phyloP scores from a whole-genome alignment of 441 rosid genomes.

The California macrophylla region DNA sequence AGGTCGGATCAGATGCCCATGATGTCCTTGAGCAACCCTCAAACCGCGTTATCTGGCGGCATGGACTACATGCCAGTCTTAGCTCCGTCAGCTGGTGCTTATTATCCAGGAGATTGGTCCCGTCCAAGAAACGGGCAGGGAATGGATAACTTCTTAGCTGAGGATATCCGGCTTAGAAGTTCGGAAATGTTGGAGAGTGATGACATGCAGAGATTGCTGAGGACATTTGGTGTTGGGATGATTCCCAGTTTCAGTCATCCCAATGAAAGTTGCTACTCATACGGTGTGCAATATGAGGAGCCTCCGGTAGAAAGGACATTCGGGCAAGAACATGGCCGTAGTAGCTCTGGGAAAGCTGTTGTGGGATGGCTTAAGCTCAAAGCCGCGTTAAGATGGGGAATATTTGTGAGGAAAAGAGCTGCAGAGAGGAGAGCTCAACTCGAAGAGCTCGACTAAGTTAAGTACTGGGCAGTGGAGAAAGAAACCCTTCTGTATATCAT shows the following conservation, averaged over 20 bases:
- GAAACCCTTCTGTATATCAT: neutral
- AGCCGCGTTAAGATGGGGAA: constrained; percentile 2
- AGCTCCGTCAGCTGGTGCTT: neutral
- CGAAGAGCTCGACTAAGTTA: neutral
- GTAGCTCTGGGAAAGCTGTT: constrained; percentile 5
- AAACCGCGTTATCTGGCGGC: neutral
- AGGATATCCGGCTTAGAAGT: constrained; percentile 34
- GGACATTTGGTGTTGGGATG: constrained; percentile 12
- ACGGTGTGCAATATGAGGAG: constrained; percentile 4
- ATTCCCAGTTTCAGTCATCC: constrained; percentile 28
- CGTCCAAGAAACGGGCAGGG: constrained; percentile 1
- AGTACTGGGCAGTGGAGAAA: neutral
- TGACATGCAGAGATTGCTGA: constrained; percentile 78
- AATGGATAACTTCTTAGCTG: constrained; percentile 2
- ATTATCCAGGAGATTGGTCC: constrained; percentile 1
- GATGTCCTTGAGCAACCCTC: neutral
- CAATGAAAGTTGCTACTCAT: neutral
- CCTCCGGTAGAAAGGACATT: neutral
- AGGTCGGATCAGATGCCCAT: neutral
- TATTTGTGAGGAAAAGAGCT: constrained; percentile 8
- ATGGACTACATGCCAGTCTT: neutral
- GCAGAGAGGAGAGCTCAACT: constrained; percentile 7
- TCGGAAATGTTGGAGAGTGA: constrained; percentile 74
- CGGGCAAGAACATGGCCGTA: neutral
- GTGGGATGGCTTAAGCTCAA: constrained; percentile 7